phyloP scores from a whole-genome alignment of 164 flowering plant genomes.

The Kingdonia uniflora region DNA sequence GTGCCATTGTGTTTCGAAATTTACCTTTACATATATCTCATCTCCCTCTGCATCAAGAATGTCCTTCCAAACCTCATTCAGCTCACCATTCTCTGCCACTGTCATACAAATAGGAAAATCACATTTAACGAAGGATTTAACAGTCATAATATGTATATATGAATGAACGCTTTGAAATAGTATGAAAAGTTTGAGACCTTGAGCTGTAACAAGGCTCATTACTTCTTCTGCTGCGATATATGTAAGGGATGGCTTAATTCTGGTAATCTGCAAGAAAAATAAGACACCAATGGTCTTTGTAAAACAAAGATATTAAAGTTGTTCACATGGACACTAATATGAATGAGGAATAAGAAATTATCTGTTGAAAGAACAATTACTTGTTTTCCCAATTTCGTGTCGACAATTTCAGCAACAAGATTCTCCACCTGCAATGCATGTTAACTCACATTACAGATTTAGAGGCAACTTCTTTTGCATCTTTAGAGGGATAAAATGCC shows the following conservation, averaged over 20 bases:
- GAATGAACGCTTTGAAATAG: neutral
- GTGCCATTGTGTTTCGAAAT: neutral
- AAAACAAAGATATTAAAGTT: neutral
- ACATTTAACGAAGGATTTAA: neutral
- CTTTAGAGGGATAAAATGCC: no score
- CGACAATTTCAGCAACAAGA: slow-evolving; percentile 87
- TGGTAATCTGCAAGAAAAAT: slow-evolving; percentile 47
- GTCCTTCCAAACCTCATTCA: slow-evolving; percentile 92
- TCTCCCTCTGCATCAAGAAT: slow-evolving; percentile 90
- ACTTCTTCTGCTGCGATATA: slow-evolving; percentile 91
- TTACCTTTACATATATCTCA: slow-evolving; percentile 85
- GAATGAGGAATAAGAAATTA: no score
- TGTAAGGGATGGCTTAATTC: slow-evolving; percentile 78
- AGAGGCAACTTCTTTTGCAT: no score
- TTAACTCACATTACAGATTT: no score
- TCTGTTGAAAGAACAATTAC: slow-evolving; percentile 26
- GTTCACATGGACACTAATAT: no score
- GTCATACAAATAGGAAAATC: slow-evolving; percentile 17
- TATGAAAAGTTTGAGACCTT: slow-evolving; percentile 41
- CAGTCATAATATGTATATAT: neutral
- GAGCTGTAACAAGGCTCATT: slow-evolving; percentile 98
- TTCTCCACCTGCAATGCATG: slow-evolving; percentile 65
- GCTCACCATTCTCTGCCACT: slow-evolving; percentile 44
- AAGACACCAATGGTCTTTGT: neutral
- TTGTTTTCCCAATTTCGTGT: slow-evolving; percentile 94